Base-by-base conservation (phyloP, 192 early-diverging fungal species). In the Coemansia umbellata region DNA sequence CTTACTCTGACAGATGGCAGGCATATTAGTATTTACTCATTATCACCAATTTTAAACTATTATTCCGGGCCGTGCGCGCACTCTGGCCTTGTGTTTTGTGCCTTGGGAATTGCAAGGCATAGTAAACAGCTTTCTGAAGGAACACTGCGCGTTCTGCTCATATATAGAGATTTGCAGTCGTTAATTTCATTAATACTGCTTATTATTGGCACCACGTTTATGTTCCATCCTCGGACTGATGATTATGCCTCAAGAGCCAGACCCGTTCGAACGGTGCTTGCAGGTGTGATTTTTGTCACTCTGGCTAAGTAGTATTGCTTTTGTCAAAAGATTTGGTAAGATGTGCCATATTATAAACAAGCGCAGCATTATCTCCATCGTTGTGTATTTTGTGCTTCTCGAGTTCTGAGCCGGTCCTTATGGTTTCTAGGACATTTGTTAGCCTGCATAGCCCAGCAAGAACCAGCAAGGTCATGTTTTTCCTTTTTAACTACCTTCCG, bases 31-130 rank as follows among this genome's bases (percentile, higher is more conserved):
- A 37, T 47, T 22, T 57, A 57, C 35, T 47, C 43, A 18, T 42
- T 27, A 7, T 57, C 44, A 15, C 31, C 37, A 10, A 37, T 47
- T 10, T 37, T 57, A 42, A 57, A 57, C 55, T 49, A 49, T 19
- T 35, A 26, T 49, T 14, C 31, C 19, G 17, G 31, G 4, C 31
- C 33, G 31, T n/a, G 47, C 17, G 15, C 33, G 17, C 33, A 33
- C 14, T 45, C 24, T 26, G 17, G 11, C 4, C 43, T 45, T 22
- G 14, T 45, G 24, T 26, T 22, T 26, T 14, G 28, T 7, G 8
- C 43, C 14, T 26, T 22, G 14, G 5, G 28, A 13, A 45, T 45
- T 7, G 28, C 43, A 2, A 5, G n/a, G 24, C 28, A 27, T 45
- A n/a, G 18, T 0, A 45, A 26, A 15, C 24, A 5, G 3, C 10